phyloP scores from a whole-genome alignment of 2,329 filamentous ascomycete genomes.

The Fusarium nanum region DNA sequence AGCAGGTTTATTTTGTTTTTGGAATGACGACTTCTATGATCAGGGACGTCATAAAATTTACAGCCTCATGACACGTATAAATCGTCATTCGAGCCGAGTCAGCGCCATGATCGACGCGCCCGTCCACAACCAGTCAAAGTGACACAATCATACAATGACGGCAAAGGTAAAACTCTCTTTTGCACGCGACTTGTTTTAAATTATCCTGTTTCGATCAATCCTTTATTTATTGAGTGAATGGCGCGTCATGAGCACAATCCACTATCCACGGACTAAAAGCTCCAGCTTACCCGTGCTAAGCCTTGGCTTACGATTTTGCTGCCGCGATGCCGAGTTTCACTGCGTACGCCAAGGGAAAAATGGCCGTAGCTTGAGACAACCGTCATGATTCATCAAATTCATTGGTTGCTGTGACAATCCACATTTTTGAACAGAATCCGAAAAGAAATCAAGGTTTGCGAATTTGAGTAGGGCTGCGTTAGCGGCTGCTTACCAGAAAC shows the following conservation, averaged over 20 bases:
- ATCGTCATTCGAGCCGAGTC: background rate
- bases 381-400: fast-evolving
- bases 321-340: background rate
- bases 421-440: background rate
- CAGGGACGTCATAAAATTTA: background rate
- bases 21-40: background rate
- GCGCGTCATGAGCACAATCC: background rate
- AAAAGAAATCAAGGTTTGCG: background rate
- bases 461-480: background rate
- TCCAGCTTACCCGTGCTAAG: background rate
- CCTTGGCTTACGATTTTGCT: background rate
- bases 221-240: background rate
- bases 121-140: background rate
- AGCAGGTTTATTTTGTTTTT: background rate
- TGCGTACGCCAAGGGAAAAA: background rate
- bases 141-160: background rate
- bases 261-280: background rate
- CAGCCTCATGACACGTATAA: background rate
- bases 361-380: too few species aligned
- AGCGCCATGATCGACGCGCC: background rate
- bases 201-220: background rate
- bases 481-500: background rate
- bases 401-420: background rate
- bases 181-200: background rate
- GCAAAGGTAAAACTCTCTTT: background rate